A percentile compares a stretch with the other conserved stretches of the same genome.
Evolutionary conservation across 176 grass and related monocot species (phyloP).

Genomic region (Aegilops tauschii): DNA sequence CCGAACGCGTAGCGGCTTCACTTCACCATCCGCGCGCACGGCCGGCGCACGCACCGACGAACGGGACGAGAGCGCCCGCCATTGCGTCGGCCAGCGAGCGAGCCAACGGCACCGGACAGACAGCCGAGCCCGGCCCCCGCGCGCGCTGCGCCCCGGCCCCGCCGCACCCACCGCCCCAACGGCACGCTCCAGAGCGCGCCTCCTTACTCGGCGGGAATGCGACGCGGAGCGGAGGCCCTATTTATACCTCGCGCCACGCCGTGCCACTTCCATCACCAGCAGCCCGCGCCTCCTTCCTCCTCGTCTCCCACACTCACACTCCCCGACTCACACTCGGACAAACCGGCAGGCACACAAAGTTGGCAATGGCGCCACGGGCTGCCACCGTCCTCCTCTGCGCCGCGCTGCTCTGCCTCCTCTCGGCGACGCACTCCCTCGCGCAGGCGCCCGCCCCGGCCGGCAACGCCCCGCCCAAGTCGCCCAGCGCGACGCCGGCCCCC

Average conservation of each 20-base stretch:
- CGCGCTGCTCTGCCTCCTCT: neutral
- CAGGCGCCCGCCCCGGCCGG: slow-evolving; percentile 6
- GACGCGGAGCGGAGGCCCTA: neutral
- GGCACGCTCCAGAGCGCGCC: neutral
- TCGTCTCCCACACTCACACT: neutral
- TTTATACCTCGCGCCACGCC: neutral
- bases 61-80: neutral
- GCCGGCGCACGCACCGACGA: neutral
- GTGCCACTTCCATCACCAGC: neutral
- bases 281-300: neutral
- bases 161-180: slow-evolving; percentile 23
- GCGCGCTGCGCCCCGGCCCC: neutral
- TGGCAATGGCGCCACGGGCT: slow-evolving; percentile 5
- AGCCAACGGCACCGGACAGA: slow-evolving; percentile 31
- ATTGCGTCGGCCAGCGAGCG: neutral
- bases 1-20: too few relatives aligned
- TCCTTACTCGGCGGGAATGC: neutral
- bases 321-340: neutral
- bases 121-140: neutral
- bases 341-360: neutral
- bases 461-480: slow-evolving; percentile 29
- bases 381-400: neutral
- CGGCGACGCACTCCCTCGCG: neutral
- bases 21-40: too few relatives aligned
- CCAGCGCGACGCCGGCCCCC: neutral